These are phyloP conservation scores for Ganoderma multipileum DNA, from an alignment of 1,284 basidiomycete genomes.

Conservation along the genomic window DNA sequence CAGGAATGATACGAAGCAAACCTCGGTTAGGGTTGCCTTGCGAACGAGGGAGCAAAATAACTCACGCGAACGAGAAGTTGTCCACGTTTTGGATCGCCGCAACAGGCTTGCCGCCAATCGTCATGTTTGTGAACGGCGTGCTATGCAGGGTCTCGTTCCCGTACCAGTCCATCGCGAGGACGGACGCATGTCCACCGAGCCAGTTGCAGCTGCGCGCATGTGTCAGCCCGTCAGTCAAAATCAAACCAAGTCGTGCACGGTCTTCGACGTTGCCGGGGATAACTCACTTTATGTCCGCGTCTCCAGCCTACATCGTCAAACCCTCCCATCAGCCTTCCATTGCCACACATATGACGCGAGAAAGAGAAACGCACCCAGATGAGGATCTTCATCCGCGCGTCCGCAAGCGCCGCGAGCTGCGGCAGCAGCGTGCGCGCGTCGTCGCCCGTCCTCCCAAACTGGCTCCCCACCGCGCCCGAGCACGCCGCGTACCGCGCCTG, in stretches of 20 bases:
- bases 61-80: slow-evolving; percentile 55
- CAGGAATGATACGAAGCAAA: background rate
- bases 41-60: slow-evolving; percentile 9
- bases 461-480: slow-evolving; percentile 30
- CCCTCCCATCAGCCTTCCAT: too few relatives aligned
- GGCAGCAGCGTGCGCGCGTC: slow-evolving; percentile 62
- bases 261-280: background rate
- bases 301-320: slow-evolving; percentile 63
- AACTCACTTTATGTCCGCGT: slow-evolving; percentile 67
- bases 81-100: slow-evolving; percentile 67
- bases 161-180: slow-evolving; percentile 69
- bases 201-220: slow-evolving; percentile 61
- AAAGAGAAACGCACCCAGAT: slow-evolving; percentile 56
- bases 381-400: slow-evolving; percentile 61
- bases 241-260: background rate
- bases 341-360: too few relatives aligned
- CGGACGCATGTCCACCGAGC: slow-evolving; percentile 62
- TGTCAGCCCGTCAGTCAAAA: background rate
- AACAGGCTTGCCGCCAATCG: slow-evolving; percentile 54
- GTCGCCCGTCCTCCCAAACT: slow-evolving; percentile 54
- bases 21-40: background rate
- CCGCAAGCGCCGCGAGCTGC: slow-evolving; percentile 55
- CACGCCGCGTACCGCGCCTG: slow-evolving; percentile 45
- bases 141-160: slow-evolving; percentile 55
- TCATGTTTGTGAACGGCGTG: slow-evolving; percentile 63